Evolutionary conservation across 192 early-diverging fungal species (phyloP), one percentile per base, ranked within the genome.

Genomic region (Podila clonocystis): DNA sequence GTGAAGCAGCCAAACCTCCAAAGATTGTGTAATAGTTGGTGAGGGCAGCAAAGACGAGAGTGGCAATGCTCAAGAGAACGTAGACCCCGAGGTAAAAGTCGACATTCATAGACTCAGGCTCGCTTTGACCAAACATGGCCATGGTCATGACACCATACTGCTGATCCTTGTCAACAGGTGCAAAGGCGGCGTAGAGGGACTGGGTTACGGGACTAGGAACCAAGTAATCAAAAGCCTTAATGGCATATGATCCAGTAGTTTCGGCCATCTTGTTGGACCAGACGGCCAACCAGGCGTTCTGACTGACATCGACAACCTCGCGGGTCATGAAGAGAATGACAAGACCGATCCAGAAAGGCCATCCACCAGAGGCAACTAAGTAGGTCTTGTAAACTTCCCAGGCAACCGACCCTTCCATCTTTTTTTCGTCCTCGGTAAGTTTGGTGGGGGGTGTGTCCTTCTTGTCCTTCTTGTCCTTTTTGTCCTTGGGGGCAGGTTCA

Each of bases 371-470:
- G 30, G 91, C 92, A 24, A 77, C 67, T 64, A 93, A 83, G 74
- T 98, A 99, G 19, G 86, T 84, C 26, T 91, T 75, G 89, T 96
- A 99, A 17, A 98, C 92, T 8, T 75, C 62, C 22, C 82, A 87
- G 31, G 87, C 83, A 62, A 99, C 97, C 61, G 88, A 86, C 0
- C 98, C 98, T 11, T 89, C 87, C 17, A 91, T 93, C 62, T 91
- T 89, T 75, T 95, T 92, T 79, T 99, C 98, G 11, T 94, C 93
- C 55, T 91, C 80, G 50, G 95, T 94, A 50, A 98, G 83, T 70
- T 90, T 83, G n/a, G 87, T 87, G 64, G 84, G 52, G 1, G 67
- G 82, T 67, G 76, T 87, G 62, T 24, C 24, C 68, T 88, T 84
- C 4, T 67, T 62, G 9, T 71, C 72, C 50, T 84, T 72, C 48